These are phyloP conservation scores for Pyrenochaeta sp. DNA, from an alignment of 2,329 filamentous ascomycete genomes.

Conservation along the genomic window DNA sequence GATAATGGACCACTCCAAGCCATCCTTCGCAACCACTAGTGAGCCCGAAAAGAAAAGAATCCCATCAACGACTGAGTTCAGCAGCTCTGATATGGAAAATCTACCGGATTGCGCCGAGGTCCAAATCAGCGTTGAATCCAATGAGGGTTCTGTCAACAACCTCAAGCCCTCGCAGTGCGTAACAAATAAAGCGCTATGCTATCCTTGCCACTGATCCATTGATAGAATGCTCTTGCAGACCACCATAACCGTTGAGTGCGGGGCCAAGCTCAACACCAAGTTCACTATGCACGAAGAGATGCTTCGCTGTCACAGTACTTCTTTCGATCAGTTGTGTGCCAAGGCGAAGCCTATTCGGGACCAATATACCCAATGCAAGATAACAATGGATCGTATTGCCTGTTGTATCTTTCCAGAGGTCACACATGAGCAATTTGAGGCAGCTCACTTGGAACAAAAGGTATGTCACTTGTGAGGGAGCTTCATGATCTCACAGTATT, in stretches of 20 bases:
- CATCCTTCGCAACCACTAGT: not conserved
- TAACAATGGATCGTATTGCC: not conserved
- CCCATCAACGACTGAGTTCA: not conserved
- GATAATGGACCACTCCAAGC: too few species aligned
- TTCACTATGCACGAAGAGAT: constrained; percentile 17
- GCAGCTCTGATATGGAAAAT: not conserved
- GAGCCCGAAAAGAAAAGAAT: not conserved
- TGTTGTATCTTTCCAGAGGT: not conserved
- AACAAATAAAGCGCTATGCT: not conserved
- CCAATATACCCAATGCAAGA: constrained; percentile 2
- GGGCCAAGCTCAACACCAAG: constrained; percentile 7
- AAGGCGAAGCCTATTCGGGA: constrained; percentile 6
- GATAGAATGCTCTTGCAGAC: constrained; percentile 18
- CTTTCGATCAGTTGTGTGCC: not conserved
- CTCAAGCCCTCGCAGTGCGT: constrained; percentile 6
- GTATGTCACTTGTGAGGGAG: constrained; percentile 1
- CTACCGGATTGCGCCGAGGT: not conserved
- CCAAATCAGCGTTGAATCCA: not conserved
- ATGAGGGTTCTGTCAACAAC: not conserved
- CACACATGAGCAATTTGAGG: constrained; percentile 3
- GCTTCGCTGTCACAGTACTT: constrained; percentile 20
- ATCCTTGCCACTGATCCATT: too few species aligned
- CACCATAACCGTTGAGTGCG: constrained; percentile 22
- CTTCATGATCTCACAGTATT: not conserved
- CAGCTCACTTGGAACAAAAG: not conserved